Conservation (phyloP, 441 rosid species). For the Gossypium lobatum region DNA sequence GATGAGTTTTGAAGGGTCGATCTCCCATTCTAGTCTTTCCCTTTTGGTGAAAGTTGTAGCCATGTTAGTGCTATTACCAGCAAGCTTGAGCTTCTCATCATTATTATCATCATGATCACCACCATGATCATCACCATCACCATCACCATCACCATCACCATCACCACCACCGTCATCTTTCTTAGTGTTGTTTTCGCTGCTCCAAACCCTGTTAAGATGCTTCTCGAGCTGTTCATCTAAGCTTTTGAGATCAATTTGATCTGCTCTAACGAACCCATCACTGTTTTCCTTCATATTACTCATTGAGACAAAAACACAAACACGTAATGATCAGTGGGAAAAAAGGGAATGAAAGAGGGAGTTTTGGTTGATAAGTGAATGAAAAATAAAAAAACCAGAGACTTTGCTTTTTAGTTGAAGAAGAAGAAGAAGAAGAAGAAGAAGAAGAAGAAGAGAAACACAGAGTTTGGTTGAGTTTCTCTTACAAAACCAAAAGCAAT, state of each 20-base stretch:
- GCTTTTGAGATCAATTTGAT: constrained; percentile 92
- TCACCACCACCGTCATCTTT: constrained; percentile 33
- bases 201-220: constrained; percentile 62
- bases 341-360: constrained; percentile 4
- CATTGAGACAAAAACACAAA: background rate
- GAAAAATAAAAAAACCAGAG: too few relatives aligned
- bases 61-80: background rate
- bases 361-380: background rate
- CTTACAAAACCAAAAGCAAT: constrained; percentile 4
- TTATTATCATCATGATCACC: constrained; percentile 21
- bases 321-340: background rate
- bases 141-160: constrained; percentile 18
- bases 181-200: constrained; percentile 46
- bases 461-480: constrained; percentile 12
- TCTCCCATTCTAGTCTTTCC: constrained; percentile 82
- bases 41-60: constrained; percentile 22
- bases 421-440: too few relatives aligned
- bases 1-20: constrained; percentile 77
- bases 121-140: constrained; percentile 19
- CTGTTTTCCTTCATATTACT: constrained; percentile 54
- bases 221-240: constrained; percentile 89
- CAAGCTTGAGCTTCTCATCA: constrained; percentile 4
- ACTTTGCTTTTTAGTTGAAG: background rate
- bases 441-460: background rate
- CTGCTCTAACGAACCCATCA: constrained; percentile 87